These are phyloP conservation scores for Trichoderma sp. DNA, from an alignment of 2,329 filamentous ascomycete genomes.

Conservation along the genomic window DNA sequence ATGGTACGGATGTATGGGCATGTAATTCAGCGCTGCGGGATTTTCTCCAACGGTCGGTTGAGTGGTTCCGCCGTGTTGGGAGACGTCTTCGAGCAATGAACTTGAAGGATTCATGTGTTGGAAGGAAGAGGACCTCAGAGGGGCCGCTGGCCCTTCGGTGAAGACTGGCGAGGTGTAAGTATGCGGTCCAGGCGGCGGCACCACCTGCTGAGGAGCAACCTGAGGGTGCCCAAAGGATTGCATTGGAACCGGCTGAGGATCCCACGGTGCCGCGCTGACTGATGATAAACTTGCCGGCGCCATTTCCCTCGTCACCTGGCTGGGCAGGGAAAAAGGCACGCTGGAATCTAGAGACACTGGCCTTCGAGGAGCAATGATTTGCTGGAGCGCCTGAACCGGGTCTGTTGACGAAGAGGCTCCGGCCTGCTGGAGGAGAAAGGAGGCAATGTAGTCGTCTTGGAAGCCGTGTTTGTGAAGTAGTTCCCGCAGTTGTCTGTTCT, in stretches of 20 bases:
- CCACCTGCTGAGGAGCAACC: background rate
- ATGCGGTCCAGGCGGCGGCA: constrained; percentile 1
- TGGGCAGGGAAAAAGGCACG: constrained; percentile 29
- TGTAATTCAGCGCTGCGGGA: constrained; percentile 12
- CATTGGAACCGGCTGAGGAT: constrained; percentile 29
- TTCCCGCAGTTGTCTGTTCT: constrained; percentile 62
- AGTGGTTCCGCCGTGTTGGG: constrained; percentile 8
- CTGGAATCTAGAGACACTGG: constrained; percentile 30
- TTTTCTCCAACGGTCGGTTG: constrained; percentile 8
- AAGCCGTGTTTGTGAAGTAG: constrained; percentile 59
- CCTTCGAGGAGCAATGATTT: constrained; percentile 37
- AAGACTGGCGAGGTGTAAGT: constrained; percentile 14
- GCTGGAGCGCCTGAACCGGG: constrained; percentile 36
- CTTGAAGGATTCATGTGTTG: constrained; percentile 4
- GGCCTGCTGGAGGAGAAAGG: constrained; percentile 33
- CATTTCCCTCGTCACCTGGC: constrained; percentile 33
- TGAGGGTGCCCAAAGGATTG: constrained; percentile 29
- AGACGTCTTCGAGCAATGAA: constrained; percentile 11
- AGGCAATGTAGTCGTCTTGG: constrained; percentile 51
- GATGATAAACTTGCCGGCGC: constrained; percentile 35
- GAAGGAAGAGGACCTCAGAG: background rate
- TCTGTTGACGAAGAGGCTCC: constrained; percentile 17
- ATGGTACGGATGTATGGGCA: constrained; percentile 16
- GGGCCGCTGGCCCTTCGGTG: constrained; percentile 6
- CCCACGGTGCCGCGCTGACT: constrained; percentile 34